Conservation (phyloP, 2,329 filamentous ascomycete species). For the Sclerotinia spermophila region DNA sequence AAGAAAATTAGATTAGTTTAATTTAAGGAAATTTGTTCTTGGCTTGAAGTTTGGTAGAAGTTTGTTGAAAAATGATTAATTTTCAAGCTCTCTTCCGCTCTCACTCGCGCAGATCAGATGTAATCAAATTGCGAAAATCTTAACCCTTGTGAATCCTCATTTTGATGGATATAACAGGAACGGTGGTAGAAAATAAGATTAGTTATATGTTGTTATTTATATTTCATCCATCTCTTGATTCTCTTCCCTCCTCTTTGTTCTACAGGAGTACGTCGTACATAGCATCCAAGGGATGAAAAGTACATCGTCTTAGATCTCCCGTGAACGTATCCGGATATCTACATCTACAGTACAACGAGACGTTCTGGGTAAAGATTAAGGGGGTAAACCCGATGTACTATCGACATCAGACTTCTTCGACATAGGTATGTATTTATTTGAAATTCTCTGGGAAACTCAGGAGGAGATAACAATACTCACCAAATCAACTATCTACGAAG, state of each 20-base stretch:
- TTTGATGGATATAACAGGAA: not conserved
- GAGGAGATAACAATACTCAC: not conserved
- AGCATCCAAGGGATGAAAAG: not conserved
- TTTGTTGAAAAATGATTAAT: not conserved
- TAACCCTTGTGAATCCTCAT: not conserved
- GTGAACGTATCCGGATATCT: constrained; percentile 4
- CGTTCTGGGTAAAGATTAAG: not conserved
- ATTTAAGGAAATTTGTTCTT: constrained; percentile 16
- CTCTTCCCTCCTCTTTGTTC: not conserved
- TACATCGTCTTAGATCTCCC: not conserved
- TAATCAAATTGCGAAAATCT: constrained; percentile 7
- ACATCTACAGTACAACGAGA: not conserved
- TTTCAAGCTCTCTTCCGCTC: not conserved
- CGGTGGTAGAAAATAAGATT: not conserved
- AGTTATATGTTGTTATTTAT: not conserved
- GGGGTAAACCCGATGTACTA: not conserved
- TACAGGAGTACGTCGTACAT: no score
- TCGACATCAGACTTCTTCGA: not conserved
- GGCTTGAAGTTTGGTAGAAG: not conserved
- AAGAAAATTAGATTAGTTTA: not conserved
- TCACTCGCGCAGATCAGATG: not conserved
- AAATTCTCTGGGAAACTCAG: not conserved
- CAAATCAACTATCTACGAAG: not conserved
- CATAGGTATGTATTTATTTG: no score
- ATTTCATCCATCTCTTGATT: not conserved